These are phyloP conservation scores for Paramecium octaurelia DNA, from an alignment of 73 alveolate species.

Conservation along the genomic window DNA sequence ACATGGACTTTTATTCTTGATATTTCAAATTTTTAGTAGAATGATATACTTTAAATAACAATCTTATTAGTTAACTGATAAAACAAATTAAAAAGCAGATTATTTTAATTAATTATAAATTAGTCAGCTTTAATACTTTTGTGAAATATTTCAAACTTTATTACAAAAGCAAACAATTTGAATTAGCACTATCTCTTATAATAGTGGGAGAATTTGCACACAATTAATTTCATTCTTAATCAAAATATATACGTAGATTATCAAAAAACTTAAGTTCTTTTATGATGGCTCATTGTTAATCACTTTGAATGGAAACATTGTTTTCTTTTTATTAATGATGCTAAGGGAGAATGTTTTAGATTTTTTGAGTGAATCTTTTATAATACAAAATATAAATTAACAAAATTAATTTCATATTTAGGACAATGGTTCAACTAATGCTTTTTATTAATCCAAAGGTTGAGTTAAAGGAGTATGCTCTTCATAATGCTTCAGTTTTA, in stretches of 20 bases:
- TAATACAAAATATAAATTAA: not conserved
- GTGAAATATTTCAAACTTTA: not conserved
- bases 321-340: not conserved
- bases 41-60: not conserved
- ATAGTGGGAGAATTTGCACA: not conserved
- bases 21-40: too few species aligned
- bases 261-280: not conserved
- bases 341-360: not conserved
- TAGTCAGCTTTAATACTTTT: too few species aligned
- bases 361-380: not conserved
- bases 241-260: too few species aligned
- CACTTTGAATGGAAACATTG: not conserved
- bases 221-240: not conserved
- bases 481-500: not conserved
- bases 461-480: not conserved
- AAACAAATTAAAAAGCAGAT: too few species aligned
- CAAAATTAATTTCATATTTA: not conserved
- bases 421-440: not conserved
- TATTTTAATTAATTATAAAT: too few species aligned
- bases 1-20: too few species aligned
- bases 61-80: too few species aligned
- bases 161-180: too few species aligned
- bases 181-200: too few species aligned
- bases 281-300: not conserved
- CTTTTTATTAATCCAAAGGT: slow-evolving; percentile 2